These are phyloP conservation scores for Pseudogymnoascus sp. DNA, from an alignment of 2,329 filamentous ascomycete species.

Conservation along the genomic window DNA sequence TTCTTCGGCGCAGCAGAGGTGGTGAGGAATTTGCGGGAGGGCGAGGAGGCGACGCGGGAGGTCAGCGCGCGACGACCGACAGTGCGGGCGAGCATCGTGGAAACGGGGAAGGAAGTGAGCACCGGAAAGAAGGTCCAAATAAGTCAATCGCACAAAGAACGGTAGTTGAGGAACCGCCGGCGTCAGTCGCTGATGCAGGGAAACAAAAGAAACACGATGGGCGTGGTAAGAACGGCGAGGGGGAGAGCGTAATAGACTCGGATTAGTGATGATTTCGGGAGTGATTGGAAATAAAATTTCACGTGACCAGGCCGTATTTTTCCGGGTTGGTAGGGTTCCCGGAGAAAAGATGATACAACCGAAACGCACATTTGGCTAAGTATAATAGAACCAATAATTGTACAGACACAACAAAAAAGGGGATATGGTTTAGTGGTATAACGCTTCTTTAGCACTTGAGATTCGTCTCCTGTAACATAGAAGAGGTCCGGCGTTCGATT, in stretches of 20 bases:
- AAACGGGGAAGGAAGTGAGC: not conserved
- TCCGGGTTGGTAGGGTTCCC: not conserved
- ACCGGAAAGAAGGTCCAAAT: not conserved
- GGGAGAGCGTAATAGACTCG: not conserved
- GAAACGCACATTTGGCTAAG: not conserved
- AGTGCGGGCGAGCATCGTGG: conserved; percentile 5
- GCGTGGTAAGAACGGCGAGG: not conserved
- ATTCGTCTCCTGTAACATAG: conserved; percentile 6
- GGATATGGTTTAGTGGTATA: conserved; percentile 8
- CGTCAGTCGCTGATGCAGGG: not conserved
- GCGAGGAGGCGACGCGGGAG: conserved; percentile 10
- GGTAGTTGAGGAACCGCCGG: not conserved
- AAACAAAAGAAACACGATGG: conserved; percentile 3
- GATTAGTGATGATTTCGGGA: conserved; percentile 8
- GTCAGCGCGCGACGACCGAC: not conserved
- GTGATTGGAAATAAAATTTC: conserved; percentile 4
- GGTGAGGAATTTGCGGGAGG: conserved; percentile 44
- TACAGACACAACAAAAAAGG: not conserved
- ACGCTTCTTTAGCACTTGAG: conserved; percentile 6
- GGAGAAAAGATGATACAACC: conserved; percentile 4
- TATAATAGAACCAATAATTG: not conserved
- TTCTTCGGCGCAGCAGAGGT: conserved; percentile 53
- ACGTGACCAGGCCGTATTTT: not conserved
- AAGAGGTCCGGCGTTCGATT: conserved; percentile 7
- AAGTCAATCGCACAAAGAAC: not conserved